Conservation (phyloP, 2,329 filamentous ascomycete species). For the Dothideomycetidae sp. region DNA sequence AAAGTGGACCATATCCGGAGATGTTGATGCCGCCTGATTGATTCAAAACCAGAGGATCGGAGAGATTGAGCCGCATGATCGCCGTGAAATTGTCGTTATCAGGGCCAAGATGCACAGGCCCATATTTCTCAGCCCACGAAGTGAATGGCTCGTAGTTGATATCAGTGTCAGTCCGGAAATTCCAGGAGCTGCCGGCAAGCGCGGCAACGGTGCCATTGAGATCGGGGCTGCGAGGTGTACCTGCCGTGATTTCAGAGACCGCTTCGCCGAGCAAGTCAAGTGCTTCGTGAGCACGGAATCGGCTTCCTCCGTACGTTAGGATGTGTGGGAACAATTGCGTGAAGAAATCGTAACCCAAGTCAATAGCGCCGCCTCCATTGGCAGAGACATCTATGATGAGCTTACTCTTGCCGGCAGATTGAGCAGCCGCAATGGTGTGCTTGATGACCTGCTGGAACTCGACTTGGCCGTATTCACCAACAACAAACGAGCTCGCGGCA, state of each 20-base stretch:
- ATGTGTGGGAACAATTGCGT: constrained; percentile 40
- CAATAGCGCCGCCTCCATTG: constrained; percentile 45
- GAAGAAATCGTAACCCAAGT: constrained; percentile 50
- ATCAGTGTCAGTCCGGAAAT: constrained; percentile 33
- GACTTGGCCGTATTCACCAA: constrained; percentile 17
- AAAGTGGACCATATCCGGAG: constrained; percentile 35
- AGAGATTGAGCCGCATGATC: constrained; percentile 40
- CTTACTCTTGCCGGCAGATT: constrained; percentile 41
- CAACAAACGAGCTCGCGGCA: constrained; percentile 29
- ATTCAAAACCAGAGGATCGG: constrained; percentile 27
- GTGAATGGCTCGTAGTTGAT: constrained; percentile 36
- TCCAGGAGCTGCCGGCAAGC: constrained; percentile 30
- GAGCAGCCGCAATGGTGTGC: constrained; percentile 29
- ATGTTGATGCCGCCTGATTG: constrained; percentile 26
- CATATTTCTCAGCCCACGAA: constrained; percentile 34
- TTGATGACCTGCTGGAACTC: constrained; percentile 29
- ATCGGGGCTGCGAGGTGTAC: constrained; percentile 20
- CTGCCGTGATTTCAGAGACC: constrained; percentile 22
- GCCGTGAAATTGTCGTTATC: constrained; percentile 42
- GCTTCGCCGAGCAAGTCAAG: constrained; percentile 32
- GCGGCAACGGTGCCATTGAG: constrained; percentile 27
- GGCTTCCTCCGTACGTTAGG: constrained; percentile 35
- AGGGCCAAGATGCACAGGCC: constrained; percentile 25
- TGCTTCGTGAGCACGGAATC: constrained; percentile 36
- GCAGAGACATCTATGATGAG: constrained; percentile 45